phyloP scores from a whole-genome alignment of 257 asterid species.

The Dorcoceras hygrometricum region DNA sequence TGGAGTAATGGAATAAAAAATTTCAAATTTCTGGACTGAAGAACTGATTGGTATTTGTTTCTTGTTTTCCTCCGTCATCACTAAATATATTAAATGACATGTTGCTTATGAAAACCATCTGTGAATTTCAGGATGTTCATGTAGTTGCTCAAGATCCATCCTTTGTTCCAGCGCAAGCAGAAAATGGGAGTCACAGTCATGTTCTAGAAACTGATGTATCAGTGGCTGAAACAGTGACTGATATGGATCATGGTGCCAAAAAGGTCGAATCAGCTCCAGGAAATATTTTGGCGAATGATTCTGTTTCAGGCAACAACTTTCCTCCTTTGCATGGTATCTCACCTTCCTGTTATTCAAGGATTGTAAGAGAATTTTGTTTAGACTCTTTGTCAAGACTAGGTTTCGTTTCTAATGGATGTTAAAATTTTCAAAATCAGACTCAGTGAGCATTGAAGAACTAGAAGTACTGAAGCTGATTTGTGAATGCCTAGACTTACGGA shows the following conservation, averaged over 20 bases:
- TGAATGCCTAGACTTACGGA: conserved; percentile 80
- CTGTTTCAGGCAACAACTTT: conserved; percentile 35
- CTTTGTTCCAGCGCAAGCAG: conserved; percentile 36
- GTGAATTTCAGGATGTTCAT: conserved; percentile 48
- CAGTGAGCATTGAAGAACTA: conserved; percentile 64
- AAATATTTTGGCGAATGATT: conserved; percentile 37
- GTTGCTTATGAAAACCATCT: conserved; percentile 23
- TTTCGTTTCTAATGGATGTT: conserved; percentile 33
- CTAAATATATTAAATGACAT: conserved; percentile 19
- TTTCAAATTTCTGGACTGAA: conserved; percentile 15
- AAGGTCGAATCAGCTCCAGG: conserved; percentile 36
- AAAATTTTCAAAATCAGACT: conserved; percentile 46
- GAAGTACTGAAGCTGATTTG: conserved; percentile 76
- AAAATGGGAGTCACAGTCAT: conserved; percentile 40
- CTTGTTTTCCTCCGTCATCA: conserved; percentile 13
- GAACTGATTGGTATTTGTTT: conserved; percentile 16
- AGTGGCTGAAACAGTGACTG: conserved; percentile 39
- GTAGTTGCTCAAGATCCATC: conserved; percentile 39
- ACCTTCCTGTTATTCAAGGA: conserved; percentile 30
- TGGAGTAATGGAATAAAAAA: not conserved
- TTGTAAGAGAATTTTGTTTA: conserved; percentile 21
- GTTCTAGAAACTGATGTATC: conserved; percentile 43
- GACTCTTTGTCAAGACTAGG: conserved; percentile 18
- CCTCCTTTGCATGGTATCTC: conserved; percentile 60
- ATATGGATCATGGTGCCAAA: conserved; percentile 34